Percentiles rank a stretch among this genome's conserved stretches.
These are phyloP conservation scores for Hyaloscypha hepaticicola DNA, from an alignment of 495 filamentous ascomycete species.

Conservation along the genomic window DNA sequence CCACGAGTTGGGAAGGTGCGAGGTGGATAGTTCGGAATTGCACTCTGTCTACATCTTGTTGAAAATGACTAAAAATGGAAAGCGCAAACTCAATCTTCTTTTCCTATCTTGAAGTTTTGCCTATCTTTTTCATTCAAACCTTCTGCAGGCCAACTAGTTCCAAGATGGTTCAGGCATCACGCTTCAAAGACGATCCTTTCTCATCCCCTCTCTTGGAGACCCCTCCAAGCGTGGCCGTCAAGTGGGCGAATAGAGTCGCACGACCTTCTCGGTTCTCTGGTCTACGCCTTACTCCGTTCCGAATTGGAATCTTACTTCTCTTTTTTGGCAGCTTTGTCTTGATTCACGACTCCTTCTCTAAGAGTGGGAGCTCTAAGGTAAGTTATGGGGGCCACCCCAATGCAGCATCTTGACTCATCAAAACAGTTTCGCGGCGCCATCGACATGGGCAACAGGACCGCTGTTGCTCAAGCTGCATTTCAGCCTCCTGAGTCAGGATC, in stretches of 20 bases:
- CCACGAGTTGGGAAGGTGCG: not conserved
- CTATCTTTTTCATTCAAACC: not conserved
- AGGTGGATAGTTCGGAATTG: not conserved
- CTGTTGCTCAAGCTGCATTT: conserved; percentile 36
- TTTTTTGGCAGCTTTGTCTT: conserved; percentile 1
- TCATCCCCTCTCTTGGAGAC: conserved; percentile 1
- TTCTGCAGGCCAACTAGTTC: not conserved
- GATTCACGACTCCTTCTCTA: conserved; percentile 3
- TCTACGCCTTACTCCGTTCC: conserved; percentile 11
- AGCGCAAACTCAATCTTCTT: not conserved
- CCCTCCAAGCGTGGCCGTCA: conserved; percentile 3
- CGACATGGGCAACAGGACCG: conserved; percentile 23
- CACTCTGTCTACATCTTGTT: not conserved
- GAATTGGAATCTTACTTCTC: conserved; percentile 10
- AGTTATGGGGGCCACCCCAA: not conserved
- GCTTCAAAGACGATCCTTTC: conserved; percentile 22
- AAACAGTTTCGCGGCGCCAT: not conserved
- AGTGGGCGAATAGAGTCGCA: conserved; percentile 17
- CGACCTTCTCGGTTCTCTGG: conserved; percentile 11
- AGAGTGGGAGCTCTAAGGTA: not conserved
- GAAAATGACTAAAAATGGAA: not conserved
- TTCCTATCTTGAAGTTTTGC: not conserved
- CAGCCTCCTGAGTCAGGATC: conserved; percentile 37
- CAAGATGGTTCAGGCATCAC: conserved; percentile 17
- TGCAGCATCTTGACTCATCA: not conserved